Base-by-base conservation (phyloP, 2,329 filamentous ascomycete genomes). In the Venturia effusa region DNA sequence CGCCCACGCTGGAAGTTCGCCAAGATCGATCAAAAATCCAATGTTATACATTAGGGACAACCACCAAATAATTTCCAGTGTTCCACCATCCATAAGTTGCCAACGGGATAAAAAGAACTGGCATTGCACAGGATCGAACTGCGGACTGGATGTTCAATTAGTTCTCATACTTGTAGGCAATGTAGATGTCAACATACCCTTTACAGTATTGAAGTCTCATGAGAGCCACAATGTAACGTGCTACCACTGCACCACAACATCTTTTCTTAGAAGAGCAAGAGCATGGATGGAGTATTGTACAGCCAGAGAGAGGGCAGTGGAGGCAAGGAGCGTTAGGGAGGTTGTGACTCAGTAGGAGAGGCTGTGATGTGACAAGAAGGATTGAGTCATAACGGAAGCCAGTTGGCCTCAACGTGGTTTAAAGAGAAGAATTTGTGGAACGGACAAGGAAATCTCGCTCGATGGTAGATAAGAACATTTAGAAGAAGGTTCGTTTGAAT, bases 181-280 rank as follows among this genome's bases (percentile, higher is more conserved):
- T n/a, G n/a, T n/a, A n/a, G n/a, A n/a, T n/a, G n/a, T n/a, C n/a
- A n/a, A n/a, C n/a, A n/a, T n/a, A n/a, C n/a, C n/a, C 34, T 43
- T 43, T 40, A 60, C 40, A 37, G 40, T 15, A n/a, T n/a, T 8
- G 43, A 13, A 24, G 34, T 37, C 10, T 13, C 34, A 41, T 41
- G 6, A 19, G 3, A 43, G 22, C 59, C 59, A 60, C 59, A 60
- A 60, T 60, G 27, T 60, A 37, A 43, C 59, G 59, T 60, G 59
- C 40, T 60, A 60, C 59, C 59, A 60, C 59, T 60, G 40, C 59
- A 60, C 59, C 40, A 60, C 24, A 39, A 40, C 27, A 60, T 37
- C 59, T 22, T 27, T 60, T 32, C 15, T 5, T 41, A n/a, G 55
- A 13, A 37, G 30, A 7, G 30, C 5, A 27, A 41, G 59, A 34